Evolutionary conservation across 2,329 filamentous ascomycete species (phyloP), one percentile per base, ranked within the genome.

Genomic region (Ustulina deusta): DNA sequence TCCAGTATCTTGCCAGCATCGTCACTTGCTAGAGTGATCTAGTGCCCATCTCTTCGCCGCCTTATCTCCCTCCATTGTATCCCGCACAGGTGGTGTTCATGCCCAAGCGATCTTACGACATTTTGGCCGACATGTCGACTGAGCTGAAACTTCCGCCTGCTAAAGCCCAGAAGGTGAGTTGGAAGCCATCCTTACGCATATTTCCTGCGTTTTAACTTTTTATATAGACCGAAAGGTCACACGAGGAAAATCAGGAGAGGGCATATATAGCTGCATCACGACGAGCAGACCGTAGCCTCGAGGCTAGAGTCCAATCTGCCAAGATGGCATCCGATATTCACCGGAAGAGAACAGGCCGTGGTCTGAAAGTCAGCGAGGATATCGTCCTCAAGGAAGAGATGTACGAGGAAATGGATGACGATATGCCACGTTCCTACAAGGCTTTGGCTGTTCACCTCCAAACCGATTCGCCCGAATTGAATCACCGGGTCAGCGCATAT

Each of bases 321-420:
- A 87, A 89, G 59, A 89, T 93, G 80, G 94, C 94, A 6, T 97
- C 94, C n/a, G 90, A 93, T 75, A 93, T 97, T 42, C 94, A 97
- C 84, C 93, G 94, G 82, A 88, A 90, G 78, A 89, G 94, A 20
- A 97, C 94, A 0, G 95, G 94, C 44, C 92, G 93, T 73, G 89
- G 87, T 1, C 85, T 97, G 67, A 90, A 90, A 73, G 92, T 97
- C 65, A 94, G 91, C 29, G 91, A 94, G 79, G 88, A 96, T 75
- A 94, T 96, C 80, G 94, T 97, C 13, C 84, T 92, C 73, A 94
- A 93, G 70, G 94, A 97, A 78, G 93, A 97, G 78, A 97, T 97
- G 93, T 97, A 97, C 77, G 94, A 97, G 76, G 94, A 97, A 79
- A 93, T 97, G 76, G 94, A 97, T 61, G 93, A 97, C 73, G 92